Evolutionary conservation across 225 moss, liverwort and hornwort genomes (phyloP).

Genomic region (Antitrichia curtipendula): DNA sequence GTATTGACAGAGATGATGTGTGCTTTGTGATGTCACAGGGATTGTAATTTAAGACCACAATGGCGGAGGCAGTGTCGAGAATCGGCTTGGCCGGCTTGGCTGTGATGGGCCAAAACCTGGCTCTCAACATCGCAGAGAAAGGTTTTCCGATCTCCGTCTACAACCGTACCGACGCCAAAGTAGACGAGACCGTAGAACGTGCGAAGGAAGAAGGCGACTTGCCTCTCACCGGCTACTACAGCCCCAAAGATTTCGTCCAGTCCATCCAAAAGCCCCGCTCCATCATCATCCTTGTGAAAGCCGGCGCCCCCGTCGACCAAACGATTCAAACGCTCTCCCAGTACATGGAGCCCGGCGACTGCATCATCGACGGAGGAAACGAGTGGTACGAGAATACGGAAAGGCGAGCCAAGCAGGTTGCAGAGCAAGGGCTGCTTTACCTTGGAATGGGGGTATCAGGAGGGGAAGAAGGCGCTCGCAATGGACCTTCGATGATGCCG

Average conservation of each 20-base stretch:
- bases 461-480: slow-evolving; percentile 81
- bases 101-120: slow-evolving; percentile 88
- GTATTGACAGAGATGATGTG: not conserved
- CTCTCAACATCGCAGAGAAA: slow-evolving; percentile 90
- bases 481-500: slow-evolving; percentile 86
- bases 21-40: not conserved
- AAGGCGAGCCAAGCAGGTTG: slow-evolving; percentile 48
- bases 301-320: slow-evolving; percentile 68
- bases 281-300: slow-evolving; percentile 76
- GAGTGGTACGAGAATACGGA: slow-evolving; percentile 96
- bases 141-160: slow-evolving; percentile 91
- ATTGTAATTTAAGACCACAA: not conserved
- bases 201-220: slow-evolving; percentile 61
- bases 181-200: slow-evolving; percentile 66
- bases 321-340: slow-evolving; percentile 53
- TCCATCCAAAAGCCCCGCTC: slow-evolving; percentile 71
- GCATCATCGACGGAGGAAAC: slow-evolving; percentile 77
- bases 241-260: slow-evolving; percentile 44
- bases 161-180: slow-evolving; percentile 49
- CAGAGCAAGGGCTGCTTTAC: slow-evolving; percentile 61
- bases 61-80: slow-evolving; percentile 78
- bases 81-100: slow-evolving; percentile 86
- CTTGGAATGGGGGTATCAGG: slow-evolving; percentile 90
- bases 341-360: slow-evolving; percentile 69
- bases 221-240: slow-evolving; percentile 49